Percentiles rank a stretch among this genome's conserved stretches.
phyloP scores from a whole-genome alignment of 192 early-diverging fungal species.

The Gaertneriomyces semiglobifer region DNA sequence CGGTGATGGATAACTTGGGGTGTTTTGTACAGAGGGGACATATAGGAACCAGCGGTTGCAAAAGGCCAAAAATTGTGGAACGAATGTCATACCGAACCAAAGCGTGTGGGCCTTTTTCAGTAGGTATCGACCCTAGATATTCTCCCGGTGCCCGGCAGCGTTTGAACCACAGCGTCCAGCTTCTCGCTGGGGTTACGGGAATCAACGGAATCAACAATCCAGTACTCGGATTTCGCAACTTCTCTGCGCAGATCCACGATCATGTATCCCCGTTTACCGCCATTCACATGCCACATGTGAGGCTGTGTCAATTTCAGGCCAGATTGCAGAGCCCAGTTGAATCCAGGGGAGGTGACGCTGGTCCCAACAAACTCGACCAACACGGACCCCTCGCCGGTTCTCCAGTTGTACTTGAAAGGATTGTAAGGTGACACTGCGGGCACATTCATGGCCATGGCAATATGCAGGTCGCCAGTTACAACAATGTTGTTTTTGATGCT shows the following conservation, averaged over 20 bases:
- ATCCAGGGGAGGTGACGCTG: constrained; percentile 27
- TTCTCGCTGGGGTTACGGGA: background rate
- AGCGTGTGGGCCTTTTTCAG: too few relatives aligned
- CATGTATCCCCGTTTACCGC: constrained; percentile 33
- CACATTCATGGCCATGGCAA: constrained; percentile 32
- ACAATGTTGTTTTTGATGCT: constrained; percentile 35
- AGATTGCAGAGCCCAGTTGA: constrained; percentile 8
- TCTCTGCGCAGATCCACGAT: constrained; percentile 25
- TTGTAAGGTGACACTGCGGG: constrained; percentile 20
- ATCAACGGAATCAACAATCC: constrained; percentile 12
- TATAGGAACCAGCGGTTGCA: too few relatives aligned
- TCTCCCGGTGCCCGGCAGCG: background rate
- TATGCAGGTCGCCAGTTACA: constrained; percentile 42
- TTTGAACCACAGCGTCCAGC: constrained; percentile 28
- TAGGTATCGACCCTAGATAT: too few relatives aligned
- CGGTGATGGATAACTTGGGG: too few relatives aligned
- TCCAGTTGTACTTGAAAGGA: constrained; percentile 22
- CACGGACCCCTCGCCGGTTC: constrained; percentile 19
- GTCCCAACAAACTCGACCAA: constrained; percentile 40
- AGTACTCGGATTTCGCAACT: constrained; percentile 29
- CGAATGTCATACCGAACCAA: too few relatives aligned
- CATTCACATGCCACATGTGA: constrained; percentile 23
- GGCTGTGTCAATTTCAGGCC: constrained; percentile 24
- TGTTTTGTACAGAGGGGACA: too few relatives aligned
- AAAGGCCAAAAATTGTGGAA: too few relatives aligned